Base-by-base conservation (phyloP, 441 rosid species). In the Kokia cookei region DNA sequence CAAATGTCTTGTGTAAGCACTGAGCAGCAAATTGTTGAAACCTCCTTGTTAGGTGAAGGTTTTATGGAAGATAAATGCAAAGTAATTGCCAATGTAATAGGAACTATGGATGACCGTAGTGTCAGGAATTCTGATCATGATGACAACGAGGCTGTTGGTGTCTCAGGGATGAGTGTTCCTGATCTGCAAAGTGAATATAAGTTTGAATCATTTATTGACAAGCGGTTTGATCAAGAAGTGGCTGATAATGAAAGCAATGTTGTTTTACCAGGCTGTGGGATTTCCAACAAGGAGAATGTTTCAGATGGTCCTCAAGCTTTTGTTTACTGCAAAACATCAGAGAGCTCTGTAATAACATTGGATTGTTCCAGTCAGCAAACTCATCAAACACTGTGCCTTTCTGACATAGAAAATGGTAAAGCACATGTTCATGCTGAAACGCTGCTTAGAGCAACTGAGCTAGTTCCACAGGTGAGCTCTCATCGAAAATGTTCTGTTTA, bases 401-500 rank as follows among this genome's bases (percentile, higher is more conserved):
- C 82, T 66, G 68, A 72, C 75, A 89, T 77, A 76, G 89, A 79
- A 73, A 72, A 77, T 48, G 73, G 66, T 50, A 80, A 83, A 68
- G 79, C 72, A 60, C 78, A 65, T 22, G 53, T 82, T 80, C 77
- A 64, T 70, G 61, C 72, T 29, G 82, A 85, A 75, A 72, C 83
- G 51, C 71, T 80, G 75, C 65, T 62, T 58, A 54, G 71, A 43
- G 69, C 81, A 77, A 55, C 76, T 35, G 81, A 77, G 80, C 78
- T 71, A 17, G 77, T 65, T 43, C 22, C 80, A 27, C 81, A 90
- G 95, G 97, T 90, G 75, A 77, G 59, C 50, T 71, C 55, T 32
- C 19, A 67, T n/a, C 37, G 42, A 32, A 45, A 37, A 43, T 51
- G 24, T 15, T 12, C n/a, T 19, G 14, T 73, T 62, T 62, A 62